These are phyloP conservation scores for Mycena amicta DNA, from an alignment of 768 basidiomycete species.

Conservation along the genomic window DNA sequence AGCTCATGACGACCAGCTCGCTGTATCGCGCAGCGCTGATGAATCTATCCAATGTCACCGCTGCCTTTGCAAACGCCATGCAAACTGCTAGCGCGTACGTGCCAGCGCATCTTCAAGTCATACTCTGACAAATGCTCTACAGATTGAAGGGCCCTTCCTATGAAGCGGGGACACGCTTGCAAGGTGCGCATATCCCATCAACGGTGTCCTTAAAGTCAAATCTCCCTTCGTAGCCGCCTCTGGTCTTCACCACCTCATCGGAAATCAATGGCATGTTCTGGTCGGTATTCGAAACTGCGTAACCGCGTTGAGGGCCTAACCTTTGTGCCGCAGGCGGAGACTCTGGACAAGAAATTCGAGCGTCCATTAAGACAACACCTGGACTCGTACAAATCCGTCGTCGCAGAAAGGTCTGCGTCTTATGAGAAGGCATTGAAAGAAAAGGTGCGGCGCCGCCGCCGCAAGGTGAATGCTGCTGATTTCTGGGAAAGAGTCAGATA, in stretches of 20 bases:
- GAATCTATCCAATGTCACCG: constrained; percentile 80
- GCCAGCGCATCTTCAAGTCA: neutral
- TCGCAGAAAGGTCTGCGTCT: constrained; percentile 78
- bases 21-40: constrained; percentile 81
- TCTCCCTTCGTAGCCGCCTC: constrained; percentile 55
- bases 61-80: constrained; percentile 85
- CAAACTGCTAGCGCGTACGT: constrained; percentile 80
- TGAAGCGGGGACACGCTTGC: constrained; percentile 78
- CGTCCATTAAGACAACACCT: constrained; percentile 85
- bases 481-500: constrained; percentile 80
- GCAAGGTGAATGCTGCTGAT: no score
- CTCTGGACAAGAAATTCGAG: constrained; percentile 86
- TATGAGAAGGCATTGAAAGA: constrained; percentile 84
- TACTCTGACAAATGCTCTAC: neutral
- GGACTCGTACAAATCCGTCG: constrained; percentile 70
- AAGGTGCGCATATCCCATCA: constrained; percentile 31
- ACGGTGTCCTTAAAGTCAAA: constrained; percentile 7
- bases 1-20: constrained; percentile 79
- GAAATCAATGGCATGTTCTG: constrained; percentile 91
- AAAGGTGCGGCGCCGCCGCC: no score
- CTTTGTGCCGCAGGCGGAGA: constrained; percentile 61
- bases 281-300: no score
- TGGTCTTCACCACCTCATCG: constrained; percentile 88
- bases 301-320: no score
- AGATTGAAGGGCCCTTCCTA: constrained; percentile 55